Base-by-base conservation (phyloP, 805 yeast species). In the Kurtzmaniella fragi region DNA sequence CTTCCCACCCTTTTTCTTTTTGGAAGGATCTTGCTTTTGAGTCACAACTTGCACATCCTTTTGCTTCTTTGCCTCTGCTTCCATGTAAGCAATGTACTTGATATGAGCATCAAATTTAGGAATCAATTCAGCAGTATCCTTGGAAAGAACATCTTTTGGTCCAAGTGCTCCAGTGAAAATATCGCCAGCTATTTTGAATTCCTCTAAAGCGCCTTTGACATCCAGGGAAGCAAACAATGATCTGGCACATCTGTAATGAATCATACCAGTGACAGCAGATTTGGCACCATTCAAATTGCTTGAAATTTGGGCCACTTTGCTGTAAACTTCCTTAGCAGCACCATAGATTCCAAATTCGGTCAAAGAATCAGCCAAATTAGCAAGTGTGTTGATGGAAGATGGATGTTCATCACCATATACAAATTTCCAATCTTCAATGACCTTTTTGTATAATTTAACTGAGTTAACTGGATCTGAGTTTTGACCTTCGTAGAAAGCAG, bases 341-440 rank as follows among this genome's bases (percentile, higher is more conserved):
- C 57, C 51, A 41, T 49, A 61, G 46, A 78, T 63, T 45, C 76
- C 73, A 15, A 37, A 28, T 36, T 73, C 70, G 43, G 80, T 77
- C 40, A 86, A 67, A 52, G 79, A 71, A 12, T 75, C 66, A 3
- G 82, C 82, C 52, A 78, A 66, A 53, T 85, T 76, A 48, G 80
- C 68, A 53, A 77, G 64, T 6, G 87, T 75, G 42, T 81, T 78
- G 37, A 84, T 67, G 23, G 75, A 62, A 40, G 85, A 83, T 33
- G 95, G 88, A 56, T 89, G 95, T 38, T 67, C 68, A 3, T 71
- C 70, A 16, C 81, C 84, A 46, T 70, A 76, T n/a, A 80, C 66
- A 6, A 69, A 49, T n/a, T 59, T 49, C 82, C 90, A 78, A 38
- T 75, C 68, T 31, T 71, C 62, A 34, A 84, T 59, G 5, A 87